Evolutionary conservation across 306 rosid species (phyloP), one percentile per base, ranked within the genome.

Genomic region (Spatholobus suberectus): DNA sequence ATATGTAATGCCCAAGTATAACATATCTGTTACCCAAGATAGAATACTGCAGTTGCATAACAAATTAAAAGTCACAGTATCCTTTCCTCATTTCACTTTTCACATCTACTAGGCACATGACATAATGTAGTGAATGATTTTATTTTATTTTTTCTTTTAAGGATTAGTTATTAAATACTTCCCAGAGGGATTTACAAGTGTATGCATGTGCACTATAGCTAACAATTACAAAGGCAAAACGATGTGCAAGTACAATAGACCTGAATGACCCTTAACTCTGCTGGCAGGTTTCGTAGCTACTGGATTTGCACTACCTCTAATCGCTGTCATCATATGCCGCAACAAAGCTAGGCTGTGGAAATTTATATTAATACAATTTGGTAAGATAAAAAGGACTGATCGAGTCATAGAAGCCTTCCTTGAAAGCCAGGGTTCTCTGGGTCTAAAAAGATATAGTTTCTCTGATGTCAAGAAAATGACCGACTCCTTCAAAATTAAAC

Each of bases 391-490:
- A 38, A 72, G 57, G 62, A 54, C 74, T 43, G 76, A 85, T 75
- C 59, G 32, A 27, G 12, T 37, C 1, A 67, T 87, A 44, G 91
- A 88, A 81, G 86, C 65, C 7, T 88, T 81, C 74, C 79, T 90
- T 21, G 76, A 63, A 55, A 84, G 78, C 4, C 76, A 82, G 57
- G 86, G 86, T 29, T 80, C 86, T 54, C 46, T 88, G 17, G 35
- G 79, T 35, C 11, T 74, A 34, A 83, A 70, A 51, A 81, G 88
- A 76, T 87, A 87, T 43, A 83, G 17, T 37, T 88, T 43, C 83
- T 77, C 75, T 1, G 88, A 82, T 26, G 18, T 90, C 17, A 85
- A 77, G 76, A 86, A 82, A 73, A 88, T 90, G 66, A 90, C 90
- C 1, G 14, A 85, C 13, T 85, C 86, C 38, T 90, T 88, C 66